Conservation (phyloP, 2,329 filamentous ascomycete genomes). For the Chaetomium globosum region DNA sequence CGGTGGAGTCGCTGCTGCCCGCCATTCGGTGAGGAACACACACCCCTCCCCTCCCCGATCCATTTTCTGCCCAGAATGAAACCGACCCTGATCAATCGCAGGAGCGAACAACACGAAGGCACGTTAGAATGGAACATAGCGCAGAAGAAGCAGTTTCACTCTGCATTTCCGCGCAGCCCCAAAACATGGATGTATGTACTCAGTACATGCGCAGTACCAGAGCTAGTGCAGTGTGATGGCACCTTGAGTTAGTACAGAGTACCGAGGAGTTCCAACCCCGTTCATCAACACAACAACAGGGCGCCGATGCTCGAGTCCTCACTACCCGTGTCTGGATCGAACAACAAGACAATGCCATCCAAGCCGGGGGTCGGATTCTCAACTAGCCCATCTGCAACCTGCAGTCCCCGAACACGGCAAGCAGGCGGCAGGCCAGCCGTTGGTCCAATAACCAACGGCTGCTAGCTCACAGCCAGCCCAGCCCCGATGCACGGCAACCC, state of each 20-base stretch:
- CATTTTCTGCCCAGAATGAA: not conserved
- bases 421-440: not conserved
- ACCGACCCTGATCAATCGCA: not conserved
- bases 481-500: not conserved
- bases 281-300: not conserved
- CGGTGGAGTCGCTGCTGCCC: conserved; percentile 13
- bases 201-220: no score
- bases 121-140: not conserved
- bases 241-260: no score
- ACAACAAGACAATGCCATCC: conserved; percentile 5
- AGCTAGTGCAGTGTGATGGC: no score
- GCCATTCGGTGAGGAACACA: conserved; percentile 5
- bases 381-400: not conserved
- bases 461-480: not conserved
- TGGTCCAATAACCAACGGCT: not conserved
- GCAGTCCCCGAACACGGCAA: not conserved
- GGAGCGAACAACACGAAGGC: not conserved
- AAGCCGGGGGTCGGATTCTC: not conserved
- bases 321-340: not conserved
- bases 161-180: not conserved
- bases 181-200: not conserved
- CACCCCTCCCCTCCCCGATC: not conserved
- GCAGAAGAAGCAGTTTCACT: not conserved
- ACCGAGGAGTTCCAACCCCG: no score
- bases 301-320: not conserved